Conservation (phyloP, 345 rosid species). For the Leavenworthia alabamica region DNA sequence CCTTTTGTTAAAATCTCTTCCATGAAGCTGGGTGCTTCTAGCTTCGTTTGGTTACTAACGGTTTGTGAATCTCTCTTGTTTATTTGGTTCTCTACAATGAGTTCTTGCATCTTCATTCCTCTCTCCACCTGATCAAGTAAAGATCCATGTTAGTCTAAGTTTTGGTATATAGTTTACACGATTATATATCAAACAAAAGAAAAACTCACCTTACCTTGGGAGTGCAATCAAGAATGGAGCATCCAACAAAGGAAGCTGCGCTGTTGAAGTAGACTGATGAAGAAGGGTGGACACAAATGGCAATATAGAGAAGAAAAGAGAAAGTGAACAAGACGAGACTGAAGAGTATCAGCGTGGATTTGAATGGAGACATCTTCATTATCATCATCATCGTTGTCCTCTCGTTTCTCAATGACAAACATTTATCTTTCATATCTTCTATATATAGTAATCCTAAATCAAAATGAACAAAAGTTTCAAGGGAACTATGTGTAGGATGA, state of each 20-base stretch:
- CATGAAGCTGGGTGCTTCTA: constrained; percentile 61
- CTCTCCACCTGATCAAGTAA: constrained; percentile 37
- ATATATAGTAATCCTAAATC: constrained; percentile 2
- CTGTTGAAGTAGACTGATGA: constrained; percentile 51
- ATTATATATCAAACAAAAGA: background rate
- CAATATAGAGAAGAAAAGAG: constrained; percentile 49
- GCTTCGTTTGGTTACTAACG: constrained; percentile 33
- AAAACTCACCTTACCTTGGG: constrained; percentile 90
- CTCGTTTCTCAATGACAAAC: constrained; percentile 10
- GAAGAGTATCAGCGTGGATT: constrained; percentile 54
- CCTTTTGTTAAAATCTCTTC: constrained; percentile 42
- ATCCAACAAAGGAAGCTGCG: constrained; percentile 60
- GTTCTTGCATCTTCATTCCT: constrained; percentile 55
- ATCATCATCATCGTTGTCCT: constrained; percentile 28
- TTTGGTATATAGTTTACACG: background rate
- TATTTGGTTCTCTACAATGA: constrained; percentile 30
- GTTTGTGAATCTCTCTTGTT: background rate
- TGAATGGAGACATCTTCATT: constrained; percentile 55
- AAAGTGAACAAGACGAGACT: constrained; percentile 55
- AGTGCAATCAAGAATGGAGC: constrained; percentile 73
- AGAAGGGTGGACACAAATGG: constrained; percentile 60
- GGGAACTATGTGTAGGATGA: constrained; percentile 1
- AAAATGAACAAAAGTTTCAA: constrained; percentile 8
- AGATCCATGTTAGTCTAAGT: background rate
- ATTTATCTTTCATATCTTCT: constrained; percentile 43